phyloP scores from a whole-genome alignment of 192 early-diverging fungal species.

The Coemansia guatemalensis region DNA sequence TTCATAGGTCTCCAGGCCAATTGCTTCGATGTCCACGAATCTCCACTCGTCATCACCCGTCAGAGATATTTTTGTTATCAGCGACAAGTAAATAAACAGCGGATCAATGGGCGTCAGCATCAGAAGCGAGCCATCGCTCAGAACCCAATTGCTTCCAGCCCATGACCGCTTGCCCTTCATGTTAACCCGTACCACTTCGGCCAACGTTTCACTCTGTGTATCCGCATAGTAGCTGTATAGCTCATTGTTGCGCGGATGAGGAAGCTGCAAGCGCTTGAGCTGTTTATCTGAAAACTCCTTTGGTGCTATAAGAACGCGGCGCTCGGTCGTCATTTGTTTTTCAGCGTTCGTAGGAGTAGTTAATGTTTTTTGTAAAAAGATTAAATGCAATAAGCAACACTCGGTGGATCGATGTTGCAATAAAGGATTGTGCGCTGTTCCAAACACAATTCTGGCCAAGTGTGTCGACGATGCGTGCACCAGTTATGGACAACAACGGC shows the following conservation, averaged over 20 bases:
- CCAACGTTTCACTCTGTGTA: slow-evolving; percentile 13
- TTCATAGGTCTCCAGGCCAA: slow-evolving; percentile 30
- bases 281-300: slow-evolving; percentile 10
- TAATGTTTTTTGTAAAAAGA: not conserved
- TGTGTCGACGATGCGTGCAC: too few species aligned
- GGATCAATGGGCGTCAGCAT: slow-evolving; percentile 38
- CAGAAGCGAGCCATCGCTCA: slow-evolving; percentile 18
- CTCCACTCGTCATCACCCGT: slow-evolving; percentile 19
- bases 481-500: too few species aligned
- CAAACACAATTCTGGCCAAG: too few species aligned
- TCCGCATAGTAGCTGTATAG: slow-evolving; percentile 40
- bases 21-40: slow-evolving; percentile 33
- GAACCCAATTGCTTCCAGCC: slow-evolving; percentile 30
- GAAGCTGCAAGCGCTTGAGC: slow-evolving; percentile 37
- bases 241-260: slow-evolving; percentile 22
- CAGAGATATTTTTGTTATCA: slow-evolving; percentile 23
- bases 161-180: slow-evolving; percentile 43
- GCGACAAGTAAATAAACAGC: slow-evolving; percentile 33
- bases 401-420: too few species aligned
- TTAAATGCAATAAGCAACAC: not conserved
- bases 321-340: slow-evolving; percentile 16
- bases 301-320: slow-evolving; percentile 28
- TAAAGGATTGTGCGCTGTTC: too few species aligned
- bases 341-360: not conserved
- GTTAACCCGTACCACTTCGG: slow-evolving; percentile 29